Conservation (phyloP, 371 early-diverging fungal species). For the Mucor circinelloides region DNA sequence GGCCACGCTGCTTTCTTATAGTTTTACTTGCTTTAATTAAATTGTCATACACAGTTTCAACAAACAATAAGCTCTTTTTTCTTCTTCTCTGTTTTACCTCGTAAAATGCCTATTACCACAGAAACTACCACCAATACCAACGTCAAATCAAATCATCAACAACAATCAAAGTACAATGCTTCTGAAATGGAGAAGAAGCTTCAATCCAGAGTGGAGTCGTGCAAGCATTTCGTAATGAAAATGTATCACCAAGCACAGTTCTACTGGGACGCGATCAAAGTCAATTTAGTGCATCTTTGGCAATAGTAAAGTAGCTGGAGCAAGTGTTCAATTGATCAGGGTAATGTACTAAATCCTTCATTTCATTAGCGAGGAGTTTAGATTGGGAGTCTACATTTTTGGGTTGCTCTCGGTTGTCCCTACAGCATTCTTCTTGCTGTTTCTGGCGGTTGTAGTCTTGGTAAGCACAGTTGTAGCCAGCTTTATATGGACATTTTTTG, state of each 20-base stretch:
- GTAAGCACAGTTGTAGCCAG: not conserved
- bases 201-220: not conserved
- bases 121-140: not conserved
- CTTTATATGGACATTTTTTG: conserved; percentile 4
- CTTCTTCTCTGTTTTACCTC: not conserved
- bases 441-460: not conserved
- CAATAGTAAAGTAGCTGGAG: conserved; percentile 5
- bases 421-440: not conserved
- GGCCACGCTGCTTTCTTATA: not conserved
- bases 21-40: not conserved
- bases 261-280: conserved; percentile 4
- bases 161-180: not conserved
- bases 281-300: not conserved
- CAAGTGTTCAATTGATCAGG: not conserved
- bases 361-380: conserved; percentile 3
- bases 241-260: not conserved
- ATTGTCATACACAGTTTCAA: not conserved
- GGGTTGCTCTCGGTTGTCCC: conserved; percentile 2
- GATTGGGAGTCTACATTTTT: conserved; percentile 4
- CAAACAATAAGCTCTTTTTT: not conserved
- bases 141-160: not conserved
- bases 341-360: not conserved
- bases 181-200: not conserved
- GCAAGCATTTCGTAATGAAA: not conserved
- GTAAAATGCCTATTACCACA: not conserved